Conservation (phyloP, 257 asterid genomes). For the Przewalskia tangutica region DNA sequence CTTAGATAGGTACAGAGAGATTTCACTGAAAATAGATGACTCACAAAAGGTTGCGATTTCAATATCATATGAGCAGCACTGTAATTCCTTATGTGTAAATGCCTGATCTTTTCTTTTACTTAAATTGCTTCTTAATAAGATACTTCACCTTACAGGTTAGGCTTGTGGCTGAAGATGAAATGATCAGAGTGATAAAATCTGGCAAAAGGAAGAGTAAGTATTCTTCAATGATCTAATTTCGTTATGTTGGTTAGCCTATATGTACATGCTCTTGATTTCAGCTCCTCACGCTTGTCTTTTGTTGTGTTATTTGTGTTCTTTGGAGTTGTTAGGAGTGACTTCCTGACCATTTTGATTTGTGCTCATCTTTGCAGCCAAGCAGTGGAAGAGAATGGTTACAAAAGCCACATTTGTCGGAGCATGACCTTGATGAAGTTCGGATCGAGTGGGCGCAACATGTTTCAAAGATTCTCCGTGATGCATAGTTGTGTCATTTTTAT, state of each 20-base stretch:
- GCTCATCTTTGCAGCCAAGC: too few species aligned
- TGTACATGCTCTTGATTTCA: background rate
- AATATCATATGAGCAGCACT: too few species aligned
- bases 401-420: too few species aligned
- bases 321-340: background rate
- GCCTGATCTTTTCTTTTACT: background rate
- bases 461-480: too few species aligned
- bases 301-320: background rate
- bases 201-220: conserved; percentile 92
- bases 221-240: background rate
- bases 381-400: too few species aligned
- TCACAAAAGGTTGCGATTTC: background rate
- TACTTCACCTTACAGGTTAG: conserved; percentile 48
- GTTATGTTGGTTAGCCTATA: background rate
- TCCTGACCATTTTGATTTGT: too few species aligned
- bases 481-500: too few species aligned
- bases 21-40: background rate
- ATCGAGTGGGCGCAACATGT: too few species aligned
- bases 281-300: background rate
- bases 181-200: conserved; percentile 87
- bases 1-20: background rate
- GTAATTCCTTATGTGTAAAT: too few species aligned
- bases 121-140: background rate
- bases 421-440: too few species aligned
- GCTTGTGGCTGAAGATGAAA: conserved; percentile 97